These are phyloP conservation scores for Tuber calosporum DNA, from an alignment of 495 filamentous ascomycete species.

Conservation along the genomic window DNA sequence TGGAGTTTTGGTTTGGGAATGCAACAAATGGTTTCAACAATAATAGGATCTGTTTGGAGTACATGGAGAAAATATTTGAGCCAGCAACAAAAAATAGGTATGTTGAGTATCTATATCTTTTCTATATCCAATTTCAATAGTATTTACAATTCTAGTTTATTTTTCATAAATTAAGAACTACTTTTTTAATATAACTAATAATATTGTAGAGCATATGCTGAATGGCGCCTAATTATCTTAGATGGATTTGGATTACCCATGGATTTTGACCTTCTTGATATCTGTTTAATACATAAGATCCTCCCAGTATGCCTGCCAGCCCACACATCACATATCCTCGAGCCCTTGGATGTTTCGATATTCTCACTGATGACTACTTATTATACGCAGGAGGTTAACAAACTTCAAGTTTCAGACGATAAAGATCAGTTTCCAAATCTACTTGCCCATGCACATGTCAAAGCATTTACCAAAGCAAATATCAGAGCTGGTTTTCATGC, in stretches of 20 bases:
- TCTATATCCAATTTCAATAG: too few relatives aligned
- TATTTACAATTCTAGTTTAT: too few relatives aligned
- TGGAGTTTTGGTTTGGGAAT: constrained; percentile 11
- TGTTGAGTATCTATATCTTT: too few relatives aligned
- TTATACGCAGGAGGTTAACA: background rate
- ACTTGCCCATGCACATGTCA: background rate
- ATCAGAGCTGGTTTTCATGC: background rate
- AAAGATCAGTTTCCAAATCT: constrained; percentile 17
- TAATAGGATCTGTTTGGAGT: constrained; percentile 9
- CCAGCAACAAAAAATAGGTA: constrained; percentile 3
- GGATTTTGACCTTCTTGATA: background rate
- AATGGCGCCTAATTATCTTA: constrained; percentile 12
- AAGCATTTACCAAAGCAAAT: constrained; percentile 6
- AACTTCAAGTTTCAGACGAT: background rate
- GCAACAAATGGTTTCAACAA: constrained; percentile 7
- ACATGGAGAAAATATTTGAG: constrained; percentile 17
- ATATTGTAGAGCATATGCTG: background rate
- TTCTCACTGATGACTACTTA: constrained; percentile 10
- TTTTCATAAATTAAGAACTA: too few relatives aligned
- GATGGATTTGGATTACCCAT: constrained; percentile 15
- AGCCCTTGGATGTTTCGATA: constrained; percentile 11
- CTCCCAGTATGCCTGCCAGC: constrained; percentile 11
- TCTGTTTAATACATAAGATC: constrained; percentile 11
- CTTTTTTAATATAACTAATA: too few relatives aligned
- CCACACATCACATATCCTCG: constrained; percentile 9